Conservation (phyloP, 345 rosid species). For the Salix suchowensis region DNA sequence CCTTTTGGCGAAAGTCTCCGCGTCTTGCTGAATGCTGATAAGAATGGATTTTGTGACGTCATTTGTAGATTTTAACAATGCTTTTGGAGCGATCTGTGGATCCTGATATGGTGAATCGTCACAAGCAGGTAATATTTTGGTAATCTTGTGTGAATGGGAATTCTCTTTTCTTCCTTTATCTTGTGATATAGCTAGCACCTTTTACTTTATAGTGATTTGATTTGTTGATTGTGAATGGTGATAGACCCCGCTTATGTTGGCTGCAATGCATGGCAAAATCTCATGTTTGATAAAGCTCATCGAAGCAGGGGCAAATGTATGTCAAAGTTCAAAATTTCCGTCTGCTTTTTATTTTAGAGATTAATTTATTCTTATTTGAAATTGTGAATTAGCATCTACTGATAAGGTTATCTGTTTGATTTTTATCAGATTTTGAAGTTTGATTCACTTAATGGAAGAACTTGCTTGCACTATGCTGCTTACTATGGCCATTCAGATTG, state of each 20-base stretch:
- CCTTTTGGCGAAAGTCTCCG: not conserved
- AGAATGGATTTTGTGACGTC: slow-evolving; percentile 7
- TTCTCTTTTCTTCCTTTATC: not conserved
- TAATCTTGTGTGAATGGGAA: not conserved
- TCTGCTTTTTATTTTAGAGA: not conserved
- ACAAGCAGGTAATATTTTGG: slow-evolving; percentile 64
- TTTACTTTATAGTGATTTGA: not conserved
- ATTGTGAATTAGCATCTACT: slow-evolving; percentile 3
- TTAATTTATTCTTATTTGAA: not conserved
- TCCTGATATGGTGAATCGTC: slow-evolving; percentile 81
- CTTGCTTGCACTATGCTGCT: slow-evolving; percentile 94
- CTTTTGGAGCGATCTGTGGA: slow-evolving; percentile 66
- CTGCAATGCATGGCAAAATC: slow-evolving; percentile 94
- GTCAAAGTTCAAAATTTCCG: slow-evolving; percentile 6
- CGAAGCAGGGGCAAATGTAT: slow-evolving; percentile 95
- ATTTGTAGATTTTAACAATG: slow-evolving; percentile 63
- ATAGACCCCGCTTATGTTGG: slow-evolving; percentile 95
- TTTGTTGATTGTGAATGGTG: slow-evolving; percentile 18
- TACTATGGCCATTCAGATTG: slow-evolving; percentile 81
- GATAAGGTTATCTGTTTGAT: slow-evolving; percentile 3
- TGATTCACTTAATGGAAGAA: slow-evolving; percentile 82
- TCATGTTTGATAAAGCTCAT: slow-evolving; percentile 74
- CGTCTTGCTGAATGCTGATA: slow-evolving; percentile 15
- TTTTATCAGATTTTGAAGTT: slow-evolving; percentile 74
- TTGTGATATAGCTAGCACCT: not conserved